phyloP scores from a whole-genome alignment of 345 rosid species.

The Eucalyptus leucophloia region DNA sequence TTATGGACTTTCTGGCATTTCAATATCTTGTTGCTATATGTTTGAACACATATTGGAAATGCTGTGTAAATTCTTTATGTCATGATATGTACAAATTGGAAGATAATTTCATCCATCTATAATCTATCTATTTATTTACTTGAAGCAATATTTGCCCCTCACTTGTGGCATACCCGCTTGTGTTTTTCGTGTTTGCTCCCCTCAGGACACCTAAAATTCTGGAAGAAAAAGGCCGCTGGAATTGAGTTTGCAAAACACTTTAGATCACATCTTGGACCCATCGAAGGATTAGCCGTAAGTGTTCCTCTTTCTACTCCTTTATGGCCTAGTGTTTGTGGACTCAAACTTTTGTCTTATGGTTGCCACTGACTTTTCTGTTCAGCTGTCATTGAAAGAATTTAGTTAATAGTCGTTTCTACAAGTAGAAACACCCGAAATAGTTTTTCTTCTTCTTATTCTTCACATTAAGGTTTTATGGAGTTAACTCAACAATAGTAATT shows the following conservation, averaged over 20 bases:
- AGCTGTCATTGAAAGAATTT: not conserved
- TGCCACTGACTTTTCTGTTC: not conserved
- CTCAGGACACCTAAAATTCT: slow-evolving; percentile 90
- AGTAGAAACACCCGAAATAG: not conserved
- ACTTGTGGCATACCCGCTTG: not conserved
- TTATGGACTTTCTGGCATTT: not conserved
- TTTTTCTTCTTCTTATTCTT: not conserved
- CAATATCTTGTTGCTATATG: not conserved
- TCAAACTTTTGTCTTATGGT: not conserved
- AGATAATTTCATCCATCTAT: not conserved
- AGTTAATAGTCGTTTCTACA: not conserved
- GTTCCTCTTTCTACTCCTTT: not conserved
- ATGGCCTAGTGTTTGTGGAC: not conserved
- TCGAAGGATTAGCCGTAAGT: slow-evolving; percentile 90
- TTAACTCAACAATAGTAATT: not conserved
- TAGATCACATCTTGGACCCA: slow-evolving; percentile 89
- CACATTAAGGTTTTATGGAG: not conserved
- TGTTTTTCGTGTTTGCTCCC: not conserved
- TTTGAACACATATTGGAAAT: not conserved
- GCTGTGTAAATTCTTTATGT: not conserved
- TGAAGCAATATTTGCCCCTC: not conserved
- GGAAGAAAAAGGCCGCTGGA: slow-evolving; percentile 86
- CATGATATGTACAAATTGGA: not conserved
- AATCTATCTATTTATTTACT: not conserved
- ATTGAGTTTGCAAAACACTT: slow-evolving; percentile 98